Conservation (phyloP, 805 yeast genomes). For the Phaffomyces antillensis region DNA sequence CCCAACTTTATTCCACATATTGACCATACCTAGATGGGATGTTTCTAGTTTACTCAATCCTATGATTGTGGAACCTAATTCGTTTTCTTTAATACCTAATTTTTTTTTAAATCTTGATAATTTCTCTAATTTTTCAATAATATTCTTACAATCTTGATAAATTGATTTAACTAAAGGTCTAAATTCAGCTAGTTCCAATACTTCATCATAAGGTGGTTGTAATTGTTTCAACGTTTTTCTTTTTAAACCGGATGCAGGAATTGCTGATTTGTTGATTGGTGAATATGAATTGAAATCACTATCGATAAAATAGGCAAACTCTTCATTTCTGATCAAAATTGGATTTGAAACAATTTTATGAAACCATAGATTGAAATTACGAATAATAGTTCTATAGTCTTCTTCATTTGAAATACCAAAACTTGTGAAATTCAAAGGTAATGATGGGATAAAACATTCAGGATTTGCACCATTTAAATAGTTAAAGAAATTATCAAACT, state of each 20-base stretch:
- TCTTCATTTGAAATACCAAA: conserved; percentile 84
- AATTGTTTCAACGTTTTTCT: conserved; percentile 89
- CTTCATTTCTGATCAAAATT: conserved; percentile 79
- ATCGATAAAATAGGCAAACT: conserved; percentile 76
- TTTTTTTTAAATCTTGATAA: conserved; percentile 36
- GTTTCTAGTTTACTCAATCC: conserved; percentile 40
- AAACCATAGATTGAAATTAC: conserved; percentile 79
- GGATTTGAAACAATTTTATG: conserved; percentile 67
- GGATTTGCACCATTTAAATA: conserved; percentile 76
- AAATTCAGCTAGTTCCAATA: conserved; percentile 70
- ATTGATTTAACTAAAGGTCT: conserved; percentile 80
- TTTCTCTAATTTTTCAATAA: conserved; percentile 50
- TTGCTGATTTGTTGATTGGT: conserved; percentile 45
- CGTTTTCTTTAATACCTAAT: conserved; percentile 52
- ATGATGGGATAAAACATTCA: conserved; percentile 88
- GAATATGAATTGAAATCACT: conserved; percentile 54
- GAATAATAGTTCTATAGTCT: conserved; percentile 50
- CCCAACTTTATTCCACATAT: conserved; percentile 72
- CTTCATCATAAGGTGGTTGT: conserved; percentile 87
- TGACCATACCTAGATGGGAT: conserved; percentile 61
- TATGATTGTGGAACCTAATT: conserved; percentile 36
- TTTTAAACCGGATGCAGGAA: conserved; percentile 78
- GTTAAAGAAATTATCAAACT: conserved; percentile 66
- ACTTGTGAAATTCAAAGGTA: conserved; percentile 69
- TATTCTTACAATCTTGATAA: conserved; percentile 49